Conservation (phyloP, 106 monocot species). For the Dendrobium huoshanense region DNA sequence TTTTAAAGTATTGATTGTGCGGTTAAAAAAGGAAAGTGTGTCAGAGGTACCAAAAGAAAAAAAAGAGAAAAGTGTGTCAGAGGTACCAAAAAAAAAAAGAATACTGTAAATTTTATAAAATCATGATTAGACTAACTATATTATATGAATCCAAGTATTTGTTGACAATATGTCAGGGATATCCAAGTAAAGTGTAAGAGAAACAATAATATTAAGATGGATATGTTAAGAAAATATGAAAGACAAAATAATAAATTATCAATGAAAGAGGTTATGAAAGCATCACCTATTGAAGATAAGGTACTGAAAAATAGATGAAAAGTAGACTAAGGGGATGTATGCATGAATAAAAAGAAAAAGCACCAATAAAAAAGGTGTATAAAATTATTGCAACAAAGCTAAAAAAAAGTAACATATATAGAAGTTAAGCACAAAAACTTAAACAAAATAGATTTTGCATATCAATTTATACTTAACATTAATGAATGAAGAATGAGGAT, state of each 20-base stretch:
- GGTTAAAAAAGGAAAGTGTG: too few species aligned
- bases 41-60: too few species aligned
- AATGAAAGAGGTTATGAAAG: not conserved
- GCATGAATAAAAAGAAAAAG: not conserved
- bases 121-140: too few species aligned
- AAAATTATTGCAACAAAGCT: too few species aligned
- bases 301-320: not conserved
- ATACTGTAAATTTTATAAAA: too few species aligned
- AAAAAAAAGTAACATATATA: not conserved
- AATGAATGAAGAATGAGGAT: not conserved
- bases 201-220: not conserved
- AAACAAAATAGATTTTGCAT: not conserved
- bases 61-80: too few species aligned
- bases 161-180: too few species aligned
- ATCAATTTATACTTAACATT: not conserved
- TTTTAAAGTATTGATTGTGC: too few species aligned
- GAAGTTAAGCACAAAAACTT: not conserved
- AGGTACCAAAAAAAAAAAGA: too few species aligned
- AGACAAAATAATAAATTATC: not conserved
- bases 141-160: too few species aligned
- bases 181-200: not conserved
- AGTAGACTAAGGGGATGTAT: not conserved
- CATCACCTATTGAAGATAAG: not conserved
- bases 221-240: not conserved
- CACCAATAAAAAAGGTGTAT: not conserved